These are phyloP conservation scores for Oryza brachyantha DNA, from an alignment of 176 grass and related monocot species.

Conservation along the genomic window DNA sequence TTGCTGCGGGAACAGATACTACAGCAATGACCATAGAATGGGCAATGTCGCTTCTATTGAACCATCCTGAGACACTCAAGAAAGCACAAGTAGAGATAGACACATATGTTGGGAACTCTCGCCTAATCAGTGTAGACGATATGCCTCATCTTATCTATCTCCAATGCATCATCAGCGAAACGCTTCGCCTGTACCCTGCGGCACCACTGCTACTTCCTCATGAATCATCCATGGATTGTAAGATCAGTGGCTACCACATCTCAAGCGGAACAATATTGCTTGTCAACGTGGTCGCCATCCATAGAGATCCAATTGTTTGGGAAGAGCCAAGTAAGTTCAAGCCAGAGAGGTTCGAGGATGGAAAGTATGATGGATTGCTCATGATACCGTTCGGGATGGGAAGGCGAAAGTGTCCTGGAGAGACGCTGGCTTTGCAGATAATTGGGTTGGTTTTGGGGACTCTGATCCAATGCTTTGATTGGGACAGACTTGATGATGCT, in stretches of 20 bases:
- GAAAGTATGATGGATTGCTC: not conserved
- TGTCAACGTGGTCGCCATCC: conserved; percentile 51
- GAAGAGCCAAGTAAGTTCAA: conserved; percentile 14
- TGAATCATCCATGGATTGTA: conserved; percentile 26
- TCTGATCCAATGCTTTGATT: conserved; percentile 68
- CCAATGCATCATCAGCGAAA: conserved; percentile 56
- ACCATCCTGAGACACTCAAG: conserved; percentile 42
- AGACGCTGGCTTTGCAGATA: conserved; percentile 12
- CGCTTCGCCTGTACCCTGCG: conserved; percentile 35
- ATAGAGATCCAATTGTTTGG: conserved; percentile 37
- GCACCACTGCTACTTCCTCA: conserved; percentile 39
- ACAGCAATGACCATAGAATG: conserved; percentile 46
- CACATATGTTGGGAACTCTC: conserved; percentile 1
- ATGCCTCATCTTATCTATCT: conserved; percentile 41
- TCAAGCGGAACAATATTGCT: conserved; percentile 39
- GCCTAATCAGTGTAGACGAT: conserved; percentile 30
- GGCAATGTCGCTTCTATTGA: conserved; percentile 56
- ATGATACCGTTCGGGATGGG: conserved; percentile 55
- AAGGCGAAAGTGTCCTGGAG: conserved; percentile 48
- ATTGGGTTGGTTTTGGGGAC: conserved; percentile 32
- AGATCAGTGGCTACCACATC: conserved; percentile 14
- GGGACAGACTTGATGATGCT: conserved; percentile 8
- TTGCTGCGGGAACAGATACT: conserved; percentile 39
- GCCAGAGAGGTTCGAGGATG: conserved; percentile 49
- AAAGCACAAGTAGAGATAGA: conserved; percentile 46